Base-by-base conservation (phyloP, 2,329 filamentous ascomycete genomes). In the Achaetomium macrosporum region DNA sequence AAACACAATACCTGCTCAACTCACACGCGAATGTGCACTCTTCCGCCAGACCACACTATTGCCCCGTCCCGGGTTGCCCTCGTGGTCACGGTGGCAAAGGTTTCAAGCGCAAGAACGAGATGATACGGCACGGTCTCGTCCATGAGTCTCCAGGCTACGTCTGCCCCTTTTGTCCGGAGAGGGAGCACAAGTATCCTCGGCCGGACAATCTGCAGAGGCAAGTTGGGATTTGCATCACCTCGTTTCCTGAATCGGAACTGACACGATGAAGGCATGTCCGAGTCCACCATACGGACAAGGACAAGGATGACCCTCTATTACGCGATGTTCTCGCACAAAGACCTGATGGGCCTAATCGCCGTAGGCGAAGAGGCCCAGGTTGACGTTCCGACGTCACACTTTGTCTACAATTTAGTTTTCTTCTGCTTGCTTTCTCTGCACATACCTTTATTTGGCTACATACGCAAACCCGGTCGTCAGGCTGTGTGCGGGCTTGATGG, bases 151-250 rank as follows among this genome's bases (percentile, higher is more conserved):
- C 93, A 1, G 92, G 92, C 55, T 99, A 97, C 64, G 84, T 96
- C 30, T 99, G 93, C 68, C 93, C 93, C 0, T 97, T 96, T 66
- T 99, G 93, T 68, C 88, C 90, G 1, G 90, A 96, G 64, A 80
- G 90, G 60, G 90, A 96, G 67, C 92, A 96, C 69, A 91, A 87
- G 66, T 97, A 97, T 68, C 93, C 93, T 5, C 79, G 93, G 61
- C 93, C 93, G 33, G 93, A 99, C 68, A 97, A 97, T 74, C 73
- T 99, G 51, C 92, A 96, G 74, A 84, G 92, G 89, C 95, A 76
- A 59, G 79, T 67, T 47, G 4, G 11, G 47, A 31, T 45, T 20
- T 17, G 25, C n/a, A 31, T 46, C 50, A 41, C 1, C 47, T 19
- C 11, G 45, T 20, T 6, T 12, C 17, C 31, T 42, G 16, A 17